A percentile compares a stretch with the other conserved stretches of the same genome.
These are phyloP conservation scores for Penicillium sumatraense DNA, from an alignment of 2,329 filamentous ascomycete species.

Conservation along the genomic window DNA sequence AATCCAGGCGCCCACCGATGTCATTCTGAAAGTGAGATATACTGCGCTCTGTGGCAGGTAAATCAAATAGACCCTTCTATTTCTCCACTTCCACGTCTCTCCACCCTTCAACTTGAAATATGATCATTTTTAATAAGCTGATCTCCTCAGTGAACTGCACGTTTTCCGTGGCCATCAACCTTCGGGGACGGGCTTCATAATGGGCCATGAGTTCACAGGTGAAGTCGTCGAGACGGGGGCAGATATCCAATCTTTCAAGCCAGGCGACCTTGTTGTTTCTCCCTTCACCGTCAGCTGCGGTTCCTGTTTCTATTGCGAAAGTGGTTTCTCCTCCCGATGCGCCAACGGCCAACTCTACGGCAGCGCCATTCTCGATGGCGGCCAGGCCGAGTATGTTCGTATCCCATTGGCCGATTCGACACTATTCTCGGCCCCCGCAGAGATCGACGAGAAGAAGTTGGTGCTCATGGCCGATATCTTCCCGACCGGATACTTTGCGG, in stretches of 20 bases:
- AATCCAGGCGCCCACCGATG: slow-evolving; percentile 71
- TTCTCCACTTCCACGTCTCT: no score
- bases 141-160: slow-evolving; percentile 68
- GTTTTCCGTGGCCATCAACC: slow-evolving; percentile 81
- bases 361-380: slow-evolving; percentile 70
- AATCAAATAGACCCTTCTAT: no score
- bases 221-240: slow-evolving; percentile 68
- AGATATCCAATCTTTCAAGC: slow-evolving; percentile 58
- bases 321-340: slow-evolving; percentile 76
- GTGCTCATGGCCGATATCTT: slow-evolving; percentile 93
- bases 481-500: slow-evolving; percentile 79
- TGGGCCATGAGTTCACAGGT: slow-evolving; percentile 84
- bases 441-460: slow-evolving; percentile 72
- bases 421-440: slow-evolving; percentile 69
- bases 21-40: slow-evolving; percentile 79
- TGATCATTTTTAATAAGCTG: no score
- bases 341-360: slow-evolving; percentile 71
- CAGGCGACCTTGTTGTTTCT: slow-evolving; percentile 77
- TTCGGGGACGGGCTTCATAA: slow-evolving; percentile 65
- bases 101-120: no score
- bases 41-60: slow-evolving; percentile 86
- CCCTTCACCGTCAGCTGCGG: slow-evolving; percentile 80
- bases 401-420: slow-evolving; percentile 81
- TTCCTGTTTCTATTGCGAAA: slow-evolving; percentile 81
- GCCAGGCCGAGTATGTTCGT: slow-evolving; percentile 79